Base-by-base conservation (phyloP, 2,329 filamentous ascomycete genomes). In the Ophiostoma australiae region DNA sequence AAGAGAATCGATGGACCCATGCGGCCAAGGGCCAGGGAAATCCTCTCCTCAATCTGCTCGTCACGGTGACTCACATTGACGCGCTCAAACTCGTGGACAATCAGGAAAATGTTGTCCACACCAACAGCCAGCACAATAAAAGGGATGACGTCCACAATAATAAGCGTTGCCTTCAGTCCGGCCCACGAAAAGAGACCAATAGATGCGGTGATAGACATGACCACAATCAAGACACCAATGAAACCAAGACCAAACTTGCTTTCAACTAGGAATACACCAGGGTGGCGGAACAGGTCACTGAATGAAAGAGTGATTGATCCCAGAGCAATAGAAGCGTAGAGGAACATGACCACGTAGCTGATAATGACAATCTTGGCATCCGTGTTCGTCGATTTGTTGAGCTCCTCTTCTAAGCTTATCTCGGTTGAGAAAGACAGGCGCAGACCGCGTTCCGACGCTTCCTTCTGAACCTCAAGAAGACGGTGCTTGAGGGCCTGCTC, bases 341-440 rank as follows among this genome's bases (percentile, higher is more conserved):
- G 82, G 80, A 99, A 99, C 95, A 99, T 99, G 82, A 97, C 92
- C 74, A 98, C 86, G 81, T 99, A 99, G 84, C 94, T 98, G 80
- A 99, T 90, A 70, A 94, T 88, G 33, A 99, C 89, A 76, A 99
- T 99, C 79, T 94, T 97, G 65, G 94, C 96, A 79, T 99, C 95
- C 0, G 95, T 98, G 80, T 99, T 99, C 68, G 93, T 97, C 52
- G 93, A 97, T 81, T 98, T 97, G 83, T 97, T 99, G 72, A 99
- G 85, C 78, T 99, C 95, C 78, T 97, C 87, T 78, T 98, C 94
- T 73, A 99, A 83, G 79, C 94, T 97, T 80, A 94, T 92, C 81
- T 99, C 95, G 0, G 95, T 97, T 68, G 89, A 97, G 84, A 98
- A 99, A 8, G 94, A 98, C 48, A 99, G 82, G 27, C 95, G 87